A percentile compares a stretch with the other conserved stretches of the same genome.
These are phyloP conservation scores for Kluyveromyces aestuarii DNA, from an alignment of 805 yeast genomes.

Conservation along the genomic window DNA sequence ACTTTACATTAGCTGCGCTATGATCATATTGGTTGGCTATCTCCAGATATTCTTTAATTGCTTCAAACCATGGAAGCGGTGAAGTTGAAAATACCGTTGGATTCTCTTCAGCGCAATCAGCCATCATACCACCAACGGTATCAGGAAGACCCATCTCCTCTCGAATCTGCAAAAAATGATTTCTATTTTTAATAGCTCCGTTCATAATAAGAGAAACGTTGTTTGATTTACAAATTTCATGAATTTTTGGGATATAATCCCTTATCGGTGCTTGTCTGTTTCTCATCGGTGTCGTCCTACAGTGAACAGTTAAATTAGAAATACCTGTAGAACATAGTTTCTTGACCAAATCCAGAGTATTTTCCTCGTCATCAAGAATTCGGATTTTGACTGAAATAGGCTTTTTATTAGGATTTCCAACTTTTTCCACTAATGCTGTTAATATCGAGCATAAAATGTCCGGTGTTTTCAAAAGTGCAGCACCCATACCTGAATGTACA, in stretches of 20 bases:
- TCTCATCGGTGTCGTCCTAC: slow-evolving; percentile 84
- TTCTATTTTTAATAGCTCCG: slow-evolving; percentile 56
- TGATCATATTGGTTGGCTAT: slow-evolving; percentile 51
- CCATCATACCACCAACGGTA: slow-evolving; percentile 87
- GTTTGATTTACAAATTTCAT: slow-evolving; percentile 47
- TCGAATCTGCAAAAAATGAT: slow-evolving; percentile 47
- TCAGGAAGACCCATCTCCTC: slow-evolving; percentile 36
- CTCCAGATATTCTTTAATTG: slow-evolving; percentile 46
- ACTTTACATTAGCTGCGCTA: slow-evolving; percentile 67
- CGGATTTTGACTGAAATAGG: slow-evolving; percentile 91
- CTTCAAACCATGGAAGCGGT: slow-evolving; percentile 43
- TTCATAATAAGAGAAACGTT: slow-evolving; percentile 72
- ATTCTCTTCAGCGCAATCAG: slow-evolving; percentile 80
- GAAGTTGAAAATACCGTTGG: slow-evolving; percentile 59
- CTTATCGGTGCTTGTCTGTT: slow-evolving; percentile 76
- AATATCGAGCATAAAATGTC: slow-evolving; percentile 67
- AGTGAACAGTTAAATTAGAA: slow-evolving; percentile 78
- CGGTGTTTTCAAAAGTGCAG: slow-evolving; percentile 79
- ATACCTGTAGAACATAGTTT: slow-evolving; percentile 70
- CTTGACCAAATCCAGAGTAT: slow-evolving; percentile 51
- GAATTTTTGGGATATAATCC: slow-evolving; percentile 54
- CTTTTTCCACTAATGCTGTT: slow-evolving; percentile 57
- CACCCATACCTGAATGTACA: slow-evolving; percentile 95
- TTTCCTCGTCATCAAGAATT: slow-evolving; percentile 52
- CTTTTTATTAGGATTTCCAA: slow-evolving; percentile 67